phyloP scores from a whole-genome alignment of 139 green algal genomes.

The Monoraphidium neglectum region DNA sequence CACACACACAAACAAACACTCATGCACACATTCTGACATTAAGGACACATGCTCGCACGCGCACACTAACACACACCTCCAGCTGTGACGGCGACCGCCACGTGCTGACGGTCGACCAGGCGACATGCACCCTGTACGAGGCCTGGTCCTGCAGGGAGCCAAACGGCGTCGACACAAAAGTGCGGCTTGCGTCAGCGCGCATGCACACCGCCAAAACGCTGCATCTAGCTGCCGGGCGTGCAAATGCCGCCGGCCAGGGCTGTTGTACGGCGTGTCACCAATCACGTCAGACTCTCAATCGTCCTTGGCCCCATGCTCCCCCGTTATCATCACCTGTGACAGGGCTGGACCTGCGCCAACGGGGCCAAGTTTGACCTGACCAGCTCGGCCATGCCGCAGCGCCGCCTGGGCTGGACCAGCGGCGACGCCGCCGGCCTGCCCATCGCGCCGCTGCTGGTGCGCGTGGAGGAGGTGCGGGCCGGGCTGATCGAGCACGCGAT shows the following conservation, averaged over 20 bases:
- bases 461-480: constrained; percentile 20
- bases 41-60: too few species aligned
- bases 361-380: constrained; percentile 24
- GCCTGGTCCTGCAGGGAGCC: not conserved
- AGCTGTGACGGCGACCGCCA: constrained; percentile 37
- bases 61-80: not conserved
- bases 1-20: too few species aligned
- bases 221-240: too few species aligned
- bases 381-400: constrained; percentile 1
- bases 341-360: constrained; percentile 11
- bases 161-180: too few species aligned
- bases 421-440: constrained; percentile 40
- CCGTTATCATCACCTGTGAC: too few species aligned
- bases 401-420: constrained; percentile 26
- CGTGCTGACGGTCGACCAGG: constrained; percentile 22
- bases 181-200: too few species aligned
- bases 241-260: too few species aligned
- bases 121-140: constrained; percentile 26
- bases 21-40: too few species aligned
- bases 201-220: too few species aligned
- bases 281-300: too few species aligned
- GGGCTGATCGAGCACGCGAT: constrained; percentile 36
- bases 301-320: too few species aligned
- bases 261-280: too few species aligned
- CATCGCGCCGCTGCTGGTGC: constrained; percentile 34